These are phyloP conservation scores for Apiospora hydei DNA, from an alignment of 2,329 filamentous ascomycete species.

Conservation along the genomic window DNA sequence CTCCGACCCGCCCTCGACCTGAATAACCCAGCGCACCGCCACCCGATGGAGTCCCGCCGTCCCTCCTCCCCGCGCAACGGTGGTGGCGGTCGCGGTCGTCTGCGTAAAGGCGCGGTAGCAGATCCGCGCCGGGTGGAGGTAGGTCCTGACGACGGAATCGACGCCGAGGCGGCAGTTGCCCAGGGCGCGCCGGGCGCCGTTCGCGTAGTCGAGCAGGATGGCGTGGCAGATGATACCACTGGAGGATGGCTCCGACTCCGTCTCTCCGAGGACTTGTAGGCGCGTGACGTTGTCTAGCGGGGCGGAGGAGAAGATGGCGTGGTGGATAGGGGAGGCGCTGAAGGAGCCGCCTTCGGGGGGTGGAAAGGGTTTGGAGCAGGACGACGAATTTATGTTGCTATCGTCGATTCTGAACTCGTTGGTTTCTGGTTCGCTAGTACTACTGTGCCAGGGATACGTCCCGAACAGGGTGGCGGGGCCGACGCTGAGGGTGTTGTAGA, in stretches of 20 bases:
- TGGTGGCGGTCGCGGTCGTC: no score
- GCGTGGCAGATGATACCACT: conserved; percentile 7
- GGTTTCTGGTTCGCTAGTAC: background rate
- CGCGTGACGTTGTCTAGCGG: background rate
- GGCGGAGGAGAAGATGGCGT: background rate
- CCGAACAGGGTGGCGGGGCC: conserved; percentile 13
- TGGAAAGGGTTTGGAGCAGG: background rate
- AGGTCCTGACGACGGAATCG: background rate
- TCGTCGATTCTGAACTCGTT: background rate
- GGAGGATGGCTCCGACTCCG: no score
- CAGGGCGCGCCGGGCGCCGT: conserved; percentile 24
- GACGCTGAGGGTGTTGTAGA: conserved; percentile 10
- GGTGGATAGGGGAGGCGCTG: no score
- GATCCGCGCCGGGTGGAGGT: background rate
- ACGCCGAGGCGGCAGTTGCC: conserved; percentile 23
- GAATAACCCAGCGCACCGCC: background rate
- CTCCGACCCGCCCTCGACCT: background rate
- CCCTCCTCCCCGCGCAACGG: no score
- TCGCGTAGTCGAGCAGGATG: conserved; percentile 21
- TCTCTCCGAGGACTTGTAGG: background rate
- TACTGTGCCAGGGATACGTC: background rate
- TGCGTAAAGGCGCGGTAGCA: background rate
- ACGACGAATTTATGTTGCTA: background rate
- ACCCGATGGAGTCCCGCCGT: no score
- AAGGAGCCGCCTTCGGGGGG: background rate